These are phyloP conservation scores for Torulaspora delbrueckii DNA, from an alignment of 805 yeast species.

Conservation along the genomic window DNA sequence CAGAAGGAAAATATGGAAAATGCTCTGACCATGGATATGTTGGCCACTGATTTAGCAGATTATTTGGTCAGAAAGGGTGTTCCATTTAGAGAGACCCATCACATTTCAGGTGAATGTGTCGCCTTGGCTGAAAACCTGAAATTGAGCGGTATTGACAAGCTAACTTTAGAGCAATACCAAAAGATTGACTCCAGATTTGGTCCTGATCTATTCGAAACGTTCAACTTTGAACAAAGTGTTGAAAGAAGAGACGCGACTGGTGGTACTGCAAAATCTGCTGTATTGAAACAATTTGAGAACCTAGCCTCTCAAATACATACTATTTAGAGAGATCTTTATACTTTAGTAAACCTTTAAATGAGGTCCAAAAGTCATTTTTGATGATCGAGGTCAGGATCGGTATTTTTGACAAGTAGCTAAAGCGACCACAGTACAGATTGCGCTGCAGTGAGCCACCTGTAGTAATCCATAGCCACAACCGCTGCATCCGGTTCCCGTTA, in stretches of 20 bases:
- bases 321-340: neutral
- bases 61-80: slow-evolving; percentile 96
- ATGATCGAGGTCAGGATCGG: slow-evolving; percentile 5
- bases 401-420: slow-evolving; percentile 16
- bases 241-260: slow-evolving; percentile 97
- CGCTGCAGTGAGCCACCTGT: slow-evolving; percentile 16
- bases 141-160: slow-evolving; percentile 79
- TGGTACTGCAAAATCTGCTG: slow-evolving; percentile 92
- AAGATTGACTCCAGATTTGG: slow-evolving; percentile 74
- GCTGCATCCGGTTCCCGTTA: slow-evolving; percentile 21
- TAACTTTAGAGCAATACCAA: slow-evolving; percentile 72
- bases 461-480: slow-evolving; percentile 8
- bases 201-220: slow-evolving; percentile 76
- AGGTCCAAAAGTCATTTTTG: neutral
- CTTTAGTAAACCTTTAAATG: neutral
- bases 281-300: slow-evolving; percentile 59
- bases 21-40: slow-evolving; percentile 97
- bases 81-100: slow-evolving; percentile 98
- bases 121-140: slow-evolving; percentile 76
- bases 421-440: slow-evolving; percentile 22
- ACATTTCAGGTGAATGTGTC: slow-evolving; percentile 97
- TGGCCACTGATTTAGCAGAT: slow-evolving; percentile 97
- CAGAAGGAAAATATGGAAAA: slow-evolving; percentile 71
- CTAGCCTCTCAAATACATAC: slow-evolving; percentile 30
- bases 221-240: slow-evolving; percentile 87